phyloP scores from a whole-genome alignment of 2,329 filamentous ascomycete species.

The Pyrenochaeta sp. region DNA sequence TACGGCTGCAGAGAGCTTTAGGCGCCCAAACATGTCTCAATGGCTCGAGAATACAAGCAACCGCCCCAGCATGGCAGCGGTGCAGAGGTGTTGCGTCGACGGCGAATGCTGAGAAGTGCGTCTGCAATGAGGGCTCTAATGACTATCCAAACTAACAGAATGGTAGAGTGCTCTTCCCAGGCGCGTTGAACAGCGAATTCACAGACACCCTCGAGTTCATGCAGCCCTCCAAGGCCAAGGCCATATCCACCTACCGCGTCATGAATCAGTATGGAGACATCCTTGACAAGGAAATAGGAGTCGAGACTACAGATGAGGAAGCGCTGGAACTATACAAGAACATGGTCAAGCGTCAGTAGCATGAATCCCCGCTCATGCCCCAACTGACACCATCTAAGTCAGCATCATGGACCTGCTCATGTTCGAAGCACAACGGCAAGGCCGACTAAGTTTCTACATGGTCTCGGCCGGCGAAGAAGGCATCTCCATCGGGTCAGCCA shows the following conservation, averaged over 20 bases:
- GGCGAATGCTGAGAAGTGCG: conserved; percentile 67
- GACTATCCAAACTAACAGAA: neutral
- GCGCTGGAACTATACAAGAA: conserved; percentile 67
- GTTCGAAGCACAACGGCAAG: conserved; percentile 96
- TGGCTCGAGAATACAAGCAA: conserved; percentile 19
- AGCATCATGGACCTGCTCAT: conserved; percentile 96
- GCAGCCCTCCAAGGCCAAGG: conserved; percentile 70
- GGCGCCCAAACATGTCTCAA: conserved; percentile 19
- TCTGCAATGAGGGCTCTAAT: neutral
- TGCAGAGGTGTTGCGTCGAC: conserved; percentile 66
- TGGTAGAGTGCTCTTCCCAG: conserved; percentile 75
- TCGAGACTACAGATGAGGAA: conserved; percentile 70
- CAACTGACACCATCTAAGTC: conserved; percentile 50
- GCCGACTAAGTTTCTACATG: conserved; percentile 97
- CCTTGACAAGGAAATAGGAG: conserved; percentile 74
- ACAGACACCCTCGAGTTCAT: conserved; percentile 81
- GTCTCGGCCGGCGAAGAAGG: conserved; percentile 91
- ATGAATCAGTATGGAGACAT: conserved; percentile 88
- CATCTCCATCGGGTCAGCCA: conserved; percentile 86
- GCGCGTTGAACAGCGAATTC: conserved; percentile 94
- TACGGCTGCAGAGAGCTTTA: conserved; percentile 25
- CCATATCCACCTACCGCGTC: conserved; percentile 89
- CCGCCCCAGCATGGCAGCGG: conserved; percentile 44
- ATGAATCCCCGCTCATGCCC: neutral
- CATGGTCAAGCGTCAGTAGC: conserved; percentile 63